A percentile compares a stretch with the other conserved stretches of the same genome.
These are phyloP conservation scores for Helicostylum pulchrum DNA, from an alignment of 192 early-diverging fungal genomes.

Conservation along the genomic window DNA sequence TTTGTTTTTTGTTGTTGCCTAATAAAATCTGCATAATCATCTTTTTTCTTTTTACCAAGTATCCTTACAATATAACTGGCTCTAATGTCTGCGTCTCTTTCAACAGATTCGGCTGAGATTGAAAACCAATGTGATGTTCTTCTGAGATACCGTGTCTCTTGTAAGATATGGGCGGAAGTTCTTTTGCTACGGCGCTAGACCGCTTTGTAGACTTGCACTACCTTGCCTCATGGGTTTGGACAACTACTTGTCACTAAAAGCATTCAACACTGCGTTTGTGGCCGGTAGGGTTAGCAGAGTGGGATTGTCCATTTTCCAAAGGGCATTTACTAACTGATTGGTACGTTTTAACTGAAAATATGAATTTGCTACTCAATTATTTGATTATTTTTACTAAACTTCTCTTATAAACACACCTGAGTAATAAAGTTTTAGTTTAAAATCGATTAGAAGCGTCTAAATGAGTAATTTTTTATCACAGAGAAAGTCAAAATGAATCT, in stretches of 20 bases:
- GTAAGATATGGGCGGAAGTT: neutral
- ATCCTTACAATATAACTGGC: too few species aligned
- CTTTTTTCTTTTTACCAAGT: too few species aligned
- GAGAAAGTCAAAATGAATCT: too few species aligned
- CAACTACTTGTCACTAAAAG: neutral
- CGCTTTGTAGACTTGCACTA: neutral
- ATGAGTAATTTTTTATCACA: too few species aligned
- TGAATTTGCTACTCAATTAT: constrained; percentile 6
- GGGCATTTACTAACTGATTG: neutral
- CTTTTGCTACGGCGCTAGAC: constrained; percentile 2
- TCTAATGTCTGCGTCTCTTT: constrained; percentile 7
- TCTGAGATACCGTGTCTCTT: neutral
- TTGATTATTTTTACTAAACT: neutral
- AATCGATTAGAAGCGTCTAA: too few species aligned
- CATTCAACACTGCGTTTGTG: neutral
- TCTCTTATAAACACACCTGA: neutral
- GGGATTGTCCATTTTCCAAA: constrained; percentile 7
- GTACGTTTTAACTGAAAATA: constrained; percentile 1
- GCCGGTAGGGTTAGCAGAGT: neutral
- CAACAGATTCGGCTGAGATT: constrained; percentile 12
- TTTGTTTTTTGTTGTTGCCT: too few species aligned
- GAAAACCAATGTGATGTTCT: constrained; percentile 13
- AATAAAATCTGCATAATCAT: too few species aligned
- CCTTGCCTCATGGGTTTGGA: constrained; percentile 7
- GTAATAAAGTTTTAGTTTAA: too few species aligned